These are phyloP conservation scores for Tulasnella calospora DNA, from an alignment of 768 basidiomycete genomes.

Conservation along the genomic window DNA sequence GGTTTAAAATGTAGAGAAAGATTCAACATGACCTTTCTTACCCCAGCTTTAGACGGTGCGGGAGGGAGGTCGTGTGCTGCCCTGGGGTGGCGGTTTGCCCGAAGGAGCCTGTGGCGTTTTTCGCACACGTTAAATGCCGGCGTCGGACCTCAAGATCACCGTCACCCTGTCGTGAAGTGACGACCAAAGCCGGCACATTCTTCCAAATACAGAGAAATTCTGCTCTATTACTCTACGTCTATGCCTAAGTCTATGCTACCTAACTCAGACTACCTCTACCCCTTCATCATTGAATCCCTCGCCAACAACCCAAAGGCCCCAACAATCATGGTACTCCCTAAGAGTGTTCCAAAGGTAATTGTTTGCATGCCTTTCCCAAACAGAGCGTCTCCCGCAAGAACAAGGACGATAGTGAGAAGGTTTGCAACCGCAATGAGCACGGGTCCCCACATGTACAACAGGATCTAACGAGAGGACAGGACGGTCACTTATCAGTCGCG, in stretches of 20 bases:
- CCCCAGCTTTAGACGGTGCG: neutral
- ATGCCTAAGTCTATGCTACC: neutral
- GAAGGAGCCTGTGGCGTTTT: no score
- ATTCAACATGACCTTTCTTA: neutral
- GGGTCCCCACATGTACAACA: conserved; percentile 83
- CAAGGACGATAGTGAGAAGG: conserved; percentile 90
- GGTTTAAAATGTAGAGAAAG: neutral
- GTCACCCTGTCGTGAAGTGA: neutral
- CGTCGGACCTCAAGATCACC: neutral
- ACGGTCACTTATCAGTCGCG: neutral
- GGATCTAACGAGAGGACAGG: conserved; percentile 45
- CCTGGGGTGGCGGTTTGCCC: no score
- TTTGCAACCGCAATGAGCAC: conserved; percentile 83
- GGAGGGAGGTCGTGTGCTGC: no score
- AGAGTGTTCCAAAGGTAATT: conserved; percentile 64
- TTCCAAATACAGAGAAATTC: neutral
- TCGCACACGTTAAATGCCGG: no score
- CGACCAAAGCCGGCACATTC: neutral
- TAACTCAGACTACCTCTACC: neutral
- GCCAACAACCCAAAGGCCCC: conserved; percentile 76
- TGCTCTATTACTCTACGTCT: neutral
- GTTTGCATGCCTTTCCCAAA: conserved; percentile 60
- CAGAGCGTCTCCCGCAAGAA: conserved; percentile 70
- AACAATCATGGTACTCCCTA: conserved; percentile 75
- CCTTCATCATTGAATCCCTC: conserved; percentile 55